Percentiles rank a stretch among this genome's conserved stretches.
These are phyloP conservation scores for Asterophora parasitica DNA, from an alignment of 768 basidiomycete species.

Conservation along the genomic window DNA sequence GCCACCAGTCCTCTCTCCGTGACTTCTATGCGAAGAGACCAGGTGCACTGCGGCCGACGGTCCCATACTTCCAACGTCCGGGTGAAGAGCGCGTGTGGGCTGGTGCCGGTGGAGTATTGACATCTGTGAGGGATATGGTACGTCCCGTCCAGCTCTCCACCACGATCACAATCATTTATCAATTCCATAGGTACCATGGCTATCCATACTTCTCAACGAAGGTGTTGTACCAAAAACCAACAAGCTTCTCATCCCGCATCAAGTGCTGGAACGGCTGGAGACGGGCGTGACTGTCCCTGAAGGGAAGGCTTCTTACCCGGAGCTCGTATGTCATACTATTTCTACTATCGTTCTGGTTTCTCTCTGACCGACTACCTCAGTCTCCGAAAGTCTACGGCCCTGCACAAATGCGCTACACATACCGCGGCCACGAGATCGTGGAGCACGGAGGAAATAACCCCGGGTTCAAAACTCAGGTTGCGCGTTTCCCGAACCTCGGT, in stretches of 20 bases:
- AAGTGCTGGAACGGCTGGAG: constrained; percentile 32
- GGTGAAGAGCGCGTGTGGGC: constrained; percentile 37
- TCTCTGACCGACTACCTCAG: constrained; percentile 16
- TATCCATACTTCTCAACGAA: constrained; percentile 35
- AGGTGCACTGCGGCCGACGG: constrained; percentile 29
- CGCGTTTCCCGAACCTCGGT: constrained; percentile 15
- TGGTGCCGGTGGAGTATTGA: constrained; percentile 37
- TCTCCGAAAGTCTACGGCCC: constrained; percentile 36
- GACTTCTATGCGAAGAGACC: constrained; percentile 25
- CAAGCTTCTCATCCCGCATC: constrained; percentile 29
- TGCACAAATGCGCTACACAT: constrained; percentile 34
- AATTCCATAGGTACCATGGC: constrained; percentile 24
- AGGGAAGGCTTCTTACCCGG: constrained; percentile 32
- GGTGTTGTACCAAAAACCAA: constrained; percentile 36
- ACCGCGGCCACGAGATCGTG: constrained; percentile 37
- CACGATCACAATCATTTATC: too few relatives aligned
- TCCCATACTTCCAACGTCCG: constrained; percentile 36
- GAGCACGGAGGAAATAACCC: constrained; percentile 41
- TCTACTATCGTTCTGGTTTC: neutral
- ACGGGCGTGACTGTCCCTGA: constrained; percentile 29
- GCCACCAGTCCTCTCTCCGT: constrained; percentile 30
- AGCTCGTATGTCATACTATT: constrained; percentile 23
- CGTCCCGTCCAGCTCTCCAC: too few relatives aligned
- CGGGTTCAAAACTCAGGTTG: constrained; percentile 27
- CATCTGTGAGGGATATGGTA: constrained; percentile 38